Evolutionary conservation across 495 filamentous ascomycete species (phyloP).

Genomic region (Neurospora cerealis): DNA sequence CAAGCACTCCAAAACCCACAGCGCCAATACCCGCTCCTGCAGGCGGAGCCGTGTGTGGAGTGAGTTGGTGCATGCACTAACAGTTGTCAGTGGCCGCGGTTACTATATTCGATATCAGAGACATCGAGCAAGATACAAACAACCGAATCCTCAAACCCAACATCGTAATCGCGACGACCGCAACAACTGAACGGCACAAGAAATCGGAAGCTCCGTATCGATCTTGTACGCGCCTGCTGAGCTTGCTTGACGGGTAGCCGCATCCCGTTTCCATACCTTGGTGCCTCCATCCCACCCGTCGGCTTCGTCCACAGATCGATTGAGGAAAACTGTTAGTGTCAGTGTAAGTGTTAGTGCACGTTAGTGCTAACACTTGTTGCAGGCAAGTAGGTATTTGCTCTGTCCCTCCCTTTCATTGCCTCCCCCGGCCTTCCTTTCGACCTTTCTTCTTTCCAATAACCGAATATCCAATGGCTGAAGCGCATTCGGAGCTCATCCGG

Average conservation of each 20-base stretch:
- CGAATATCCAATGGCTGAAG: not conserved
- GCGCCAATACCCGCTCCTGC: not conserved
- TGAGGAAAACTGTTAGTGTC: not conserved
- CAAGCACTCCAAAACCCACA: not conserved
- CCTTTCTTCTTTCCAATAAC: not conserved
- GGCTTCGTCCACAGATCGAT: not conserved
- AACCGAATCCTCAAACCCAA: not conserved
- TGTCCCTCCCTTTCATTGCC: not conserved
- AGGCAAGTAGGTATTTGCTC: no score
- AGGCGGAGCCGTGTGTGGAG: not conserved
- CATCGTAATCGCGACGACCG: not conserved
- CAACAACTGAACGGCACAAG: not conserved
- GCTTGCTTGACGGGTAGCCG: not conserved
- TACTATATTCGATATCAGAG: not conserved
- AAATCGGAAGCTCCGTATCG: not conserved
- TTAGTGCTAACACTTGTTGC: not conserved
- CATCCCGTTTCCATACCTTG: not conserved
- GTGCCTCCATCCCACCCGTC: not conserved
- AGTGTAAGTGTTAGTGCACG: not conserved
- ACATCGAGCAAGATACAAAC: not conserved
- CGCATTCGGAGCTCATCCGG: not conserved
- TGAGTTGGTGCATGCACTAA: not conserved
- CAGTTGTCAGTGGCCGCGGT: not conserved
- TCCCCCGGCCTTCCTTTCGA: not conserved
- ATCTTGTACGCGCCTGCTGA: not conserved